Evolutionary conservation across 345 rosid species (phyloP).

Genomic region (Eucalyptus guilfoylei): DNA sequence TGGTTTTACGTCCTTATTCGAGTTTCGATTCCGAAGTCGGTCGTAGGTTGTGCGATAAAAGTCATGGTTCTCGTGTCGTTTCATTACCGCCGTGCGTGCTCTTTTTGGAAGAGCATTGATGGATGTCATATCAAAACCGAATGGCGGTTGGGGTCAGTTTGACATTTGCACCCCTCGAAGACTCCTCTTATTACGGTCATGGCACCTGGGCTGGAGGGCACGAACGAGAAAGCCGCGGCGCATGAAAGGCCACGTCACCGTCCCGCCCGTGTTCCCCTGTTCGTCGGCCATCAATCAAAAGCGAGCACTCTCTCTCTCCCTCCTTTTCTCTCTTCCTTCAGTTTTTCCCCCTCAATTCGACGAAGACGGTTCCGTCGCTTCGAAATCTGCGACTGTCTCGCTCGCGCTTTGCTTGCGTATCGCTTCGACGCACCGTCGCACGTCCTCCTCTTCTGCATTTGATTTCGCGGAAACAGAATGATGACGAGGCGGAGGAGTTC

Average conservation of each 20-base stretch:
- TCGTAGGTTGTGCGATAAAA: neutral
- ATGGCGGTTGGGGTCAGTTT: neutral
- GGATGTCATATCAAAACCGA: neutral
- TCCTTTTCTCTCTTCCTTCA: neutral
- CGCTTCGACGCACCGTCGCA: neutral
- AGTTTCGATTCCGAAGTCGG: neutral
- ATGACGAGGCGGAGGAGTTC: conserved; percentile 20
- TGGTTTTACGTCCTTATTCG: neutral
- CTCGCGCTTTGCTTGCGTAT: neutral
- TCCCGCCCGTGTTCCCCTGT: neutral
- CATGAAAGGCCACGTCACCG: neutral
- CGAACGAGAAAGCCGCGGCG: neutral
- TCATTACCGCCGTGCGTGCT: neutral
- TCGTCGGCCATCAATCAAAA: neutral
- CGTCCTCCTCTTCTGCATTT: neutral
- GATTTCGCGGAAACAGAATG: neutral
- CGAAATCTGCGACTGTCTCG: neutral
- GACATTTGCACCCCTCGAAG: neutral
- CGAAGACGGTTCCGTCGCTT: neutral
- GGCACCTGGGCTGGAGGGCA: neutral
- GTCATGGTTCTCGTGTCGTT: neutral
- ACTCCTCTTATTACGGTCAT: neutral
- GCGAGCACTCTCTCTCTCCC: neutral
- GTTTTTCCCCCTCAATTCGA: neutral
- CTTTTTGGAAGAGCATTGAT: neutral